A percentile compares a stretch with the other conserved stretches of the same genome.
phyloP scores from a whole-genome alignment of 148 eudicot species.

The Dianthus caryophyllus region DNA sequence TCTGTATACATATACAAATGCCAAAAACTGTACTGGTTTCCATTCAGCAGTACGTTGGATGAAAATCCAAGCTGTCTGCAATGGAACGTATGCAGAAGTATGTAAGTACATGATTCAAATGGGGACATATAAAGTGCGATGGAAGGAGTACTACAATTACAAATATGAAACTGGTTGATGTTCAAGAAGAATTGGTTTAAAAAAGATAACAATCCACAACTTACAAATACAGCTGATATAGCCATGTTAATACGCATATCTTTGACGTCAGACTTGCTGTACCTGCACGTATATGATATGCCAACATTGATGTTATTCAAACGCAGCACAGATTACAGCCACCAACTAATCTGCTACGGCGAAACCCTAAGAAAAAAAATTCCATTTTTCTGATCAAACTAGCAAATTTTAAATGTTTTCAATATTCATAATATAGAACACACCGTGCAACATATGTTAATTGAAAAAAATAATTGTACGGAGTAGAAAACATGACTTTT shows the following conservation, averaged over 20 bases:
- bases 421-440: not conserved
- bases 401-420: not conserved
- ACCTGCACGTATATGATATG: slow-evolving; percentile 44
- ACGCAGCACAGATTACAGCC: not conserved
- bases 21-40: slow-evolving; percentile 81
- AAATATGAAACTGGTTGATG: not conserved
- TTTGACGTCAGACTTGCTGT: slow-evolving; percentile 61
- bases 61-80: slow-evolving; percentile 80
- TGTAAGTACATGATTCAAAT: not conserved
- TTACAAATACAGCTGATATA: slow-evolving; percentile 90
- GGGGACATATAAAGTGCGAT: no score
- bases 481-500: not conserved
- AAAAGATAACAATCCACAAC: slow-evolving; percentile 26
- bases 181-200: not conserved
- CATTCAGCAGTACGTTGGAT: slow-evolving; percentile 70
- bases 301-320: slow-evolving; percentile 5
- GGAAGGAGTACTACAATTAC: no score
- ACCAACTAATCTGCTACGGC: not conserved
- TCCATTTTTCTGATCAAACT: not conserved
- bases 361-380: not conserved
- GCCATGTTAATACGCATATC: slow-evolving; percentile 85
- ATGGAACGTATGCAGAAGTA: slow-evolving; percentile 6
- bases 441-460: not conserved
- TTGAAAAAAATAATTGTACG: not conserved
- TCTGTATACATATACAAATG: slow-evolving; percentile 69